Percentiles rank a stretch among this genome's conserved stretches.
Conservation (phyloP, 2,329 filamentous ascomycete genomes). For the Didymella pinodella region DNA sequence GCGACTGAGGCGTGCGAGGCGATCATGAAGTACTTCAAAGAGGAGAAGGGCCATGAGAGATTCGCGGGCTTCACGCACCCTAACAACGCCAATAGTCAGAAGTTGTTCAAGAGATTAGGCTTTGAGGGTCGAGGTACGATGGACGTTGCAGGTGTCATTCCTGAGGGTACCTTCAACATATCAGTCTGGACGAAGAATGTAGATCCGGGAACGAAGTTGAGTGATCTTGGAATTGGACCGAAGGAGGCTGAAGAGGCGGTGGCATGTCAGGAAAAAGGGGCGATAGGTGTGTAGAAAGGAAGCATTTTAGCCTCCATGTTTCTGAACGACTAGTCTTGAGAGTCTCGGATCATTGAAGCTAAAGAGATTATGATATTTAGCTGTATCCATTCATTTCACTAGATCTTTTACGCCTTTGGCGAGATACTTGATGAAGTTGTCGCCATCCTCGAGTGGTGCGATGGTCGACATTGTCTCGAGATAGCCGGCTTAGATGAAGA, state of each 20-base stretch:
- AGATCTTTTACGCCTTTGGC: neutral
- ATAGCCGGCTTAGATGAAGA: neutral
- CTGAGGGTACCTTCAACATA: neutral
- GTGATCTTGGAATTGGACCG: slow-evolving; percentile 12
- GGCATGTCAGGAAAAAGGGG: neutral
- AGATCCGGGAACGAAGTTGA: neutral
- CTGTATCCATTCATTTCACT: neutral
- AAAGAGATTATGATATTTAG: too few species aligned
- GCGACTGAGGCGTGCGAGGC: slow-evolving; percentile 30
- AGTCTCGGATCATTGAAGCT: neutral
- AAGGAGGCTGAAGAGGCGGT: neutral
- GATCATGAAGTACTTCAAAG: slow-evolving; percentile 21
- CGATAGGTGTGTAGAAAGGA: neutral
- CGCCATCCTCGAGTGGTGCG: neutral
- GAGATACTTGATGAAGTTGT: neutral
- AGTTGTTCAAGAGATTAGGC: slow-evolving; percentile 29
- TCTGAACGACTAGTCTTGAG: neutral
- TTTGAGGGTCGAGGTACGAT: slow-evolving; percentile 29
- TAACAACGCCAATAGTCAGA: slow-evolving; percentile 29
- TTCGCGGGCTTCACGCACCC: slow-evolving; percentile 29
- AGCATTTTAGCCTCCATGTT: neutral
- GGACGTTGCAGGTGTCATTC: slow-evolving; percentile 19
- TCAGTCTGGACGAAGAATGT: slow-evolving; percentile 25
- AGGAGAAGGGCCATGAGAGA: slow-evolving; percentile 16
- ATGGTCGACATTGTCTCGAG: neutral